Evolutionary conservation across 495 filamentous ascomycete species (phyloP).

Genomic region (Penicillium canescens): DNA sequence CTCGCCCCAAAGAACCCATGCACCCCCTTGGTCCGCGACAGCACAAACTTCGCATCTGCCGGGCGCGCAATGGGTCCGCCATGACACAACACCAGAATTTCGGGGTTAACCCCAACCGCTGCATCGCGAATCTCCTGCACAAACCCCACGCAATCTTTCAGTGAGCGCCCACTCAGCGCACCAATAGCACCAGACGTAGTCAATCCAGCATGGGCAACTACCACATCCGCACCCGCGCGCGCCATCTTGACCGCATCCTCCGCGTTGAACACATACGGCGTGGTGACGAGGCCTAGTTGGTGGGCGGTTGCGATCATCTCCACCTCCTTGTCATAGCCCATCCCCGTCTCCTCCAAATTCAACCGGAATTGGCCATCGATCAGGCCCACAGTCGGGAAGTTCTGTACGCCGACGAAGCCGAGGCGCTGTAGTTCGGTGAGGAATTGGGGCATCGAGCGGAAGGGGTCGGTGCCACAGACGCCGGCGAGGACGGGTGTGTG

Average conservation of each 20-base stretch:
- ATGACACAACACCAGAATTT: constrained; percentile 69
- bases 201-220: constrained; percentile 70
- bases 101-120: constrained; percentile 49
- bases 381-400: constrained; percentile 71
- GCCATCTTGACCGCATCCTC: constrained; percentile 62
- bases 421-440: constrained; percentile 55
- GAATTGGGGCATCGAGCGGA: constrained; percentile 58
- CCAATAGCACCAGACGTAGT: constrained; percentile 67
- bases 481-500: constrained; percentile 64
- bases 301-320: constrained; percentile 60
- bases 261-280: constrained; percentile 66
- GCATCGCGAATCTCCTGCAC: constrained; percentile 65
- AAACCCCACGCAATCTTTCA: constrained; percentile 59
- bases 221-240: constrained; percentile 61
- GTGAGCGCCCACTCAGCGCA: constrained; percentile 55
- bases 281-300: constrained; percentile 60
- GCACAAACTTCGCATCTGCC: constrained; percentile 62
- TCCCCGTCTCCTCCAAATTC: constrained; percentile 70
- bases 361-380: constrained; percentile 66
- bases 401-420: constrained; percentile 69
- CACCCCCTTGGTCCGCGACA: constrained; percentile 57
- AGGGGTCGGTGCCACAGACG: constrained; percentile 67
- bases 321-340: constrained; percentile 65
- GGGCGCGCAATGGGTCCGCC: constrained; percentile 66
- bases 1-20: constrained; percentile 74